Percentiles rank a stretch among this genome's conserved stretches.
Evolutionary conservation across 2,329 filamentous ascomycete genomes (phyloP).

Genomic region (Furcasterigmium furcatum): DNA sequence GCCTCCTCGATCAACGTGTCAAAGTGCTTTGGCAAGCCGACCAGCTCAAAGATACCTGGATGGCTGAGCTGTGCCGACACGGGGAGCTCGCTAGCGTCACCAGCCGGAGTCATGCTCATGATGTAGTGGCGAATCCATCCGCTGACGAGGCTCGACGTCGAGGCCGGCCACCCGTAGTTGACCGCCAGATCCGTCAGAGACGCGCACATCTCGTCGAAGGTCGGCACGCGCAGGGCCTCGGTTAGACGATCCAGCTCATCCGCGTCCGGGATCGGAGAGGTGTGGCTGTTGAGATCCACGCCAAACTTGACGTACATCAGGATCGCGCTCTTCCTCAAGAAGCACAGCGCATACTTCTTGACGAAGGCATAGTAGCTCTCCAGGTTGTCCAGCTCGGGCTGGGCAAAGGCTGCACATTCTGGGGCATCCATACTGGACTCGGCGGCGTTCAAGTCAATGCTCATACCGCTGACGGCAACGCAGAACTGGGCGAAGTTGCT

Average conservation of each 20-base stretch:
- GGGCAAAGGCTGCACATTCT: constrained; percentile 40
- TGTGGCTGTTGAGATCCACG: constrained; percentile 76
- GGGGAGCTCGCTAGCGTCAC: constrained; percentile 19
- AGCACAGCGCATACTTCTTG: constrained; percentile 82
- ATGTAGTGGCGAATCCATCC: constrained; percentile 74
- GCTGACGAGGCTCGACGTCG: constrained; percentile 41
- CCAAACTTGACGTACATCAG: constrained; percentile 86
- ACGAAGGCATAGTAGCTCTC: constrained; percentile 58
- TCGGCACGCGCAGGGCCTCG: constrained; percentile 70
- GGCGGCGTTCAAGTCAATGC: constrained; percentile 34
- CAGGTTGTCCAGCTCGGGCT: constrained; percentile 50
- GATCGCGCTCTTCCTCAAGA: constrained; percentile 80
- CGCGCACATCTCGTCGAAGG: constrained; percentile 74
- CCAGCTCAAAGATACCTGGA: constrained; percentile 88
- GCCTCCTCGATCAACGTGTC: constrained; percentile 91
- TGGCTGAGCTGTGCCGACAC: constrained; percentile 61
- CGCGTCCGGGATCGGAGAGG: constrained; percentile 59
- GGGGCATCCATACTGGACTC: constrained; percentile 21
- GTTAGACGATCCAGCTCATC: constrained; percentile 82
- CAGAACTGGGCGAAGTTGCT: constrained; percentile 56
- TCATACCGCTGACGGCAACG: constrained; percentile 39
- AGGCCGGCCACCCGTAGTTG: constrained; percentile 46
- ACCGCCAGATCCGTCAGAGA: constrained; percentile 45
- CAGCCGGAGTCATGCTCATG: constrained; percentile 21
- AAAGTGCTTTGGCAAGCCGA: constrained; percentile 88